Base-by-base conservation (phyloP, 495 filamentous ascomycete species). In the Aspergillus nidulans region DNA sequence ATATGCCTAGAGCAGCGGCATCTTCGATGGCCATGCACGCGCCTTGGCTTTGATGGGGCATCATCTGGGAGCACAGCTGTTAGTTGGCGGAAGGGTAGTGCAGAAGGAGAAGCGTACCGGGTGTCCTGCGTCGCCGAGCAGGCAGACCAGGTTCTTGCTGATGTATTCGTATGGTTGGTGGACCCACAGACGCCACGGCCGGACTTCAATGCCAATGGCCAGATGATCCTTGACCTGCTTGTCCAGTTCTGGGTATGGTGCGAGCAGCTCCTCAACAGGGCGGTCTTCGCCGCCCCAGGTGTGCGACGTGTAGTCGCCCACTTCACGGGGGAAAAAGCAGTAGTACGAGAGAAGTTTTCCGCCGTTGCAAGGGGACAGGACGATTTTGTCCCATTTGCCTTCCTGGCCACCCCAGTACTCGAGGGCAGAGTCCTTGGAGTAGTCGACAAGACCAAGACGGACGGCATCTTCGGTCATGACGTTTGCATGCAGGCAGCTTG, bases 11-110 rank as follows among this genome's bases (percentile, higher is more conserved):
- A 0, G 71, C 74, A 0, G 74, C 77, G 0, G 76, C 77, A 53
- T 80, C 77, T 55, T 80, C 77, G 18, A 80, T 74, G 0, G 77
- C 77, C 75, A 72, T 72, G 49, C 77, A 78, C 10, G 74, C 74
- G 32, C 77, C 77, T 57, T 80, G 76, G 30, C 74, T 76, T 44
- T 80, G 77, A 49, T 80, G 69, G 0, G 77, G 77, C 73, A 79
- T 77, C 77, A 79, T 79, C 53, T 62, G 41, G 30, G 26, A 9
- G 26, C 24, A 50, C 7, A 3, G 20, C 19, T 23, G 50, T 55
- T 53, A 55, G 49, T 40, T 45, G 6, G 4, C 16, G 3, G 16
- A 23, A 6, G 4, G n/a, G 16, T 40, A 1, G 18, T 42, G 7
- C 2, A 19, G 12, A 13, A 28, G 40, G 12, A 24, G 1, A 6